Evolutionary conservation across 768 basidiomycete species (phyloP).

Genomic region (Tricholoma saponaceum): DNA sequence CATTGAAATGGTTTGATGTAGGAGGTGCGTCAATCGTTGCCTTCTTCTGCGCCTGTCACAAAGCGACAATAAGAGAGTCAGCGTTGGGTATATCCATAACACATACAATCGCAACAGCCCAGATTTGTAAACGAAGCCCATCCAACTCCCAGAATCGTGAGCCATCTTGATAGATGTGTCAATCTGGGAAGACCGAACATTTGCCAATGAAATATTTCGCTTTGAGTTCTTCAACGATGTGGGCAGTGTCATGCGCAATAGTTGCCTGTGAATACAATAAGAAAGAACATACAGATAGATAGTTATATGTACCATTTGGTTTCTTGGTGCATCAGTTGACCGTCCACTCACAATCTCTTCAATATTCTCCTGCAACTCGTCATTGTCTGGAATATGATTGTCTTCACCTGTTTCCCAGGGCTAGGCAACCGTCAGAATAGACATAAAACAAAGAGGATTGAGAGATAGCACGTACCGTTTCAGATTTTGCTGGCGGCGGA

Average conservation of each 20-base stretch:
- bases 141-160: too few relatives aligned
- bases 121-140: too few relatives aligned
- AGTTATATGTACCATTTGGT: not conserved
- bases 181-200: too few relatives aligned
- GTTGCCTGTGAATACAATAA: not conserved
- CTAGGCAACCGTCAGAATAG: not conserved
- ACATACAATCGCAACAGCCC: too few relatives aligned
- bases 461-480: not conserved
- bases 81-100: too few relatives aligned
- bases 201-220: too few relatives aligned
- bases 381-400: not conserved
- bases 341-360: not conserved
- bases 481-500: not conserved
- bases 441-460: not conserved
- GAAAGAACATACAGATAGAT: not conserved
- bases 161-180: too few relatives aligned
- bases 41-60: conserved; percentile 10
- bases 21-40: not conserved
- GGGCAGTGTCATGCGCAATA: not conserved
- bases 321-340: not conserved
- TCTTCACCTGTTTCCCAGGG: not conserved
- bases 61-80: too few relatives aligned
- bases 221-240: not conserved
- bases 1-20: not conserved
- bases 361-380: not conserved